Percentiles rank a stretch among this genome's conserved stretches.
These are phyloP conservation scores for Sugiyamaella japonica DNA, from an alignment of 1,139 yeast genomes.

Conservation along the genomic window DNA sequence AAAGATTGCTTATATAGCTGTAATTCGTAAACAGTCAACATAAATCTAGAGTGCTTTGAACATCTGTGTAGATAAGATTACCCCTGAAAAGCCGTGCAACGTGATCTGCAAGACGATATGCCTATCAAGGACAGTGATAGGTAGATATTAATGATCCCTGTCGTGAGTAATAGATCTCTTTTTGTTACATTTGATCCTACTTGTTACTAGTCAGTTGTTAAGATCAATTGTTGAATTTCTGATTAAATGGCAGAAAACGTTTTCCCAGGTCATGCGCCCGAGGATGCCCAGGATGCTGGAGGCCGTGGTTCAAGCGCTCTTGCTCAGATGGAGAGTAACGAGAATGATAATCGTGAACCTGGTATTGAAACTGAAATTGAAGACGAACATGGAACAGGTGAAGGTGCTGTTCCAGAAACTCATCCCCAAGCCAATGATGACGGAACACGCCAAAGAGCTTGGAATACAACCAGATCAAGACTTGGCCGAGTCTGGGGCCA, in stretches of 20 bases:
- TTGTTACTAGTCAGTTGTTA: not conserved
- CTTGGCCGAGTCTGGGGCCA: not conserved
- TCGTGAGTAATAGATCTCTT: not conserved
- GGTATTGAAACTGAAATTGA: not conserved
- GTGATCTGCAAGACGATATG: not conserved
- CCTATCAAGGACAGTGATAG: conserved; percentile 1
- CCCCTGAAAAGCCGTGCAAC: conserved; percentile 5
- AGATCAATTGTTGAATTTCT: too few relatives aligned
- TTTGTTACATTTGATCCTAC: not conserved
- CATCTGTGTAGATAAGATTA: not conserved
- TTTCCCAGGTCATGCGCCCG: too few relatives aligned
- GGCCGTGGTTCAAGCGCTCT: too few relatives aligned
- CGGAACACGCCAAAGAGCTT: not conserved
- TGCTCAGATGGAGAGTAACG: too few relatives aligned
- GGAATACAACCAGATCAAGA: not conserved
- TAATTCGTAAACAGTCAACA: too few relatives aligned
- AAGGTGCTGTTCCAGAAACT: not conserved
- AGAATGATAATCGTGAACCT: too few relatives aligned
- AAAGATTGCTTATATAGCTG: too few relatives aligned
- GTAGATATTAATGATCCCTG: not conserved
- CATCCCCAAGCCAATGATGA: not conserved
- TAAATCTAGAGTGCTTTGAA: too few relatives aligned
- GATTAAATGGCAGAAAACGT: too few relatives aligned
- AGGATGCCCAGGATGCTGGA: too few relatives aligned
- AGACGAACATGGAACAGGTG: not conserved